phyloP scores from a whole-genome alignment of 2,329 filamentous ascomycete genomes.

The Botryotinia convoluta region DNA sequence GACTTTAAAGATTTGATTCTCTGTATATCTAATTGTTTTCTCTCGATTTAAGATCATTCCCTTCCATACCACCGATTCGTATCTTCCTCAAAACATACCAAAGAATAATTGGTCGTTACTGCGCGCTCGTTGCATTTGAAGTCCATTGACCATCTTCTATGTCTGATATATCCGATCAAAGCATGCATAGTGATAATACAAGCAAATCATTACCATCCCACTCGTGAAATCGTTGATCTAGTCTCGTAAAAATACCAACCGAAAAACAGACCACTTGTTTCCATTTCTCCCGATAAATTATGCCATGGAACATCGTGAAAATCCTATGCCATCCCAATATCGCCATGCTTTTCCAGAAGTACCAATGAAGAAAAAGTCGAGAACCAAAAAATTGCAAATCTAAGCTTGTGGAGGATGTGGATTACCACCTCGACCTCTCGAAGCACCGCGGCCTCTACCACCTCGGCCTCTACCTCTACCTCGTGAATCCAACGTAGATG shows the following conservation, averaged over 20 bases:
- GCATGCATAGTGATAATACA: not conserved
- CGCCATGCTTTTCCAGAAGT: conserved; percentile 9
- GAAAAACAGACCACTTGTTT: not conserved
- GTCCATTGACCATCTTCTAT: not conserved
- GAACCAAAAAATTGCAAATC: not conserved
- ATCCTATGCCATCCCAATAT: conserved; percentile 4
- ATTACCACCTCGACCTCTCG: conserved; percentile 30
- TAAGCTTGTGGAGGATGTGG: conserved; percentile 19
- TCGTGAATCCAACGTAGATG: conserved; percentile 51
- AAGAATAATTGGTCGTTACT: not conserved
- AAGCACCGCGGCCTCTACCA: conserved; percentile 30
- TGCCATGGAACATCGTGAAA: not conserved
- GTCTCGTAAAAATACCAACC: conserved; percentile 1
- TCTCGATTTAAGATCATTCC: not conserved
- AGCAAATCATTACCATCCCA: conserved; percentile 1
- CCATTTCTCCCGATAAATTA: not conserved
- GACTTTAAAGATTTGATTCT: not conserved
- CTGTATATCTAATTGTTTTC: not conserved
- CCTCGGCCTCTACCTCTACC: conserved; percentile 40
- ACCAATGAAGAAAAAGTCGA: not conserved
- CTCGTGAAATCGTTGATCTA: conserved; percentile 8
- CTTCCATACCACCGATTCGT: not conserved
- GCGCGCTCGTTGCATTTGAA: not conserved
- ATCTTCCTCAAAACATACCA: not conserved
- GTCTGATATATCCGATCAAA: conserved; percentile 4